Percentiles rank a stretch among this genome's conserved stretches.
Conservation (phyloP, 2,329 filamentous ascomycete genomes). For the Phialophora verrucosa region DNA sequence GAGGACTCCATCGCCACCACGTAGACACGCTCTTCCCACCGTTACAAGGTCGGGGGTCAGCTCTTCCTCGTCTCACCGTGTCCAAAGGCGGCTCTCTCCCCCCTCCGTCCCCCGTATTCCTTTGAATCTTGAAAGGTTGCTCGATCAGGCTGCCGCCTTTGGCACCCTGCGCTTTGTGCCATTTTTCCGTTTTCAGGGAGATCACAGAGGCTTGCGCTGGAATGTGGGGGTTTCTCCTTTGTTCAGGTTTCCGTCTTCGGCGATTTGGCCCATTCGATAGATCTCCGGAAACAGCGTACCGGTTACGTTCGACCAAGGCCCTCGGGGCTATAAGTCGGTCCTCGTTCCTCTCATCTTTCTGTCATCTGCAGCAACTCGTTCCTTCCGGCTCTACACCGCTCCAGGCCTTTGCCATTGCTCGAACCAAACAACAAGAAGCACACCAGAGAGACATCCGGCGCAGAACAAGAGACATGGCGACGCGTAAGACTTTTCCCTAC, state of each 20-base stretch:
- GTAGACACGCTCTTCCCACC: too few species aligned
- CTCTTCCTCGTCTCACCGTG: too few species aligned
- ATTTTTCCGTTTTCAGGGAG: background rate
- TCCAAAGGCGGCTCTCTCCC: too few species aligned
- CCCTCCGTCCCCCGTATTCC: too few species aligned
- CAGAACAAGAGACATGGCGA: constrained; percentile 8
- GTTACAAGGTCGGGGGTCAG: too few species aligned
- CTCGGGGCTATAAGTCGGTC: background rate
- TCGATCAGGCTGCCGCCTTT: background rate
- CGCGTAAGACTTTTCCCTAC: constrained; percentile 5
- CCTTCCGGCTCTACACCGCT: background rate
- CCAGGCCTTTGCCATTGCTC: background rate
- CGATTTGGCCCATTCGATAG: background rate
- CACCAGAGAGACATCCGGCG: background rate
- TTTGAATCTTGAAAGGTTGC: background rate
- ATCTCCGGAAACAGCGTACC: background rate
- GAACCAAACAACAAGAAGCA: constrained; percentile 1
- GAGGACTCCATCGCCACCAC: too few species aligned
- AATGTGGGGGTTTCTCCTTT: background rate
- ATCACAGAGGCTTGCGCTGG: background rate
- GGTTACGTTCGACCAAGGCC: background rate
- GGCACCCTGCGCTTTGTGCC: constrained; percentile 1
- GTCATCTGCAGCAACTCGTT: background rate
- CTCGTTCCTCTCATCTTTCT: background rate
- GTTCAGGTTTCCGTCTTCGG: background rate